Evolutionary conservation across 495 filamentous ascomycete species (phyloP), one percentile per base, ranked within the genome.

Genomic region (Gamarada debralockiae): DNA sequence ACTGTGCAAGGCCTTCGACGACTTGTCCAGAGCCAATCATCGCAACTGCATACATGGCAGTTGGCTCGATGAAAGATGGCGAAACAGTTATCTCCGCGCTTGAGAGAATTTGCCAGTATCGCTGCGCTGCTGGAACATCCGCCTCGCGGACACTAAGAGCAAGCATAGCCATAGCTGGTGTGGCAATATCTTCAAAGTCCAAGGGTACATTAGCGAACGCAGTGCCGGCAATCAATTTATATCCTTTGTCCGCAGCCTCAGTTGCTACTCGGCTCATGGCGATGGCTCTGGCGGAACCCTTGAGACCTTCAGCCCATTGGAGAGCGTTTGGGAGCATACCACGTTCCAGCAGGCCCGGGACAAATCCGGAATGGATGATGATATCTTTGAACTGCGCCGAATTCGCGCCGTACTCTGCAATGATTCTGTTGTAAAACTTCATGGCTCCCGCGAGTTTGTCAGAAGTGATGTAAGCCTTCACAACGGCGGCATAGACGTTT

Each of bases 1-100:
- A 83, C 56, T 91, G 81, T 13, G 77, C 70, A 48, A 96, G 74
- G 29, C 84, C 90, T 48, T 88, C 86, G 15, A 84, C 81, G 44
- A 92, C 75, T 58, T 89, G 81, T 43, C 88, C 89, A 50, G 84
- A 86, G 56, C 84, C 86, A 63, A 96, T 80, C 65, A 95, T 74
- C 49, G 87, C 87, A 31, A 93, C 78, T 46, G 85, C 80, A 67
- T 90, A 95, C 87, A 93, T 91, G 41, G 86, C 78, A 10, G 89
- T 85, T 24, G 89, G 85, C 70, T 95, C 90, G 47, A 96, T 80
- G 71, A 95, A 87, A 25, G 83, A 73, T 55, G 79, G 61, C 33
- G 81, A 76, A 37, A 81, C 76, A 51, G 74, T 68, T 36, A 71
- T 53, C 67, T 80, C 78, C 29, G 82, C 75, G 21, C 69, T 76